phyloP scores from a whole-genome alignment of 441 rosid species.

The Pelargonium australe region DNA sequence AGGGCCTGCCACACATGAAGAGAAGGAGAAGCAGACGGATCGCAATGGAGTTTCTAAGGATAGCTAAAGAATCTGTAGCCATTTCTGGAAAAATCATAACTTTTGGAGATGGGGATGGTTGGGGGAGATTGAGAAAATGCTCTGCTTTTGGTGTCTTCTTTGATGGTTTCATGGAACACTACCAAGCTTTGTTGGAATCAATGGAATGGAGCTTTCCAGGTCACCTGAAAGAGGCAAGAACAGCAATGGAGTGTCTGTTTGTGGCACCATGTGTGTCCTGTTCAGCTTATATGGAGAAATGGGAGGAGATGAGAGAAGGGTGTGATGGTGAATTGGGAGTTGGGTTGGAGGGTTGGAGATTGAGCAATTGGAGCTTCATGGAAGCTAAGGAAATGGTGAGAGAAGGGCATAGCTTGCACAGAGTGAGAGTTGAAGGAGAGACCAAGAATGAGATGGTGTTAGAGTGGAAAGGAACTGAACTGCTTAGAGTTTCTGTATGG shows the following conservation, averaged over 20 bases:
- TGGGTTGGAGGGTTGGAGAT: constrained; percentile 15
- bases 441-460: constrained; percentile 27
- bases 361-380: constrained; percentile 19
- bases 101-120: constrained; percentile 25
- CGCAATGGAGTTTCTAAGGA: constrained; percentile 23
- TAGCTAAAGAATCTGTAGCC: constrained; percentile 19
- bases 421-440: constrained; percentile 23
- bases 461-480: constrained; percentile 25
- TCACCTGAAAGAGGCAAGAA: constrained; percentile 29
- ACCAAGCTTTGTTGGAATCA: constrained; percentile 30
- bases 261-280: constrained; percentile 28
- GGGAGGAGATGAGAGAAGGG: constrained; percentile 23
- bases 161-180: constrained; percentile 22
- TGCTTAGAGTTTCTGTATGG: constrained; percentile 32
- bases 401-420: constrained; percentile 22
- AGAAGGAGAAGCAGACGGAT: constrained; percentile 28
- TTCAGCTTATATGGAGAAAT: constrained; percentile 17
- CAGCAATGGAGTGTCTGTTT: constrained; percentile 38
- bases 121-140: constrained; percentile 12
- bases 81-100: constrained; percentile 6
- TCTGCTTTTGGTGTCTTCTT: constrained; percentile 28
- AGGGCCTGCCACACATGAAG: constrained; percentile 36
- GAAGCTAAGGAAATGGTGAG: constrained; percentile 31
- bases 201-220: constrained; percentile 26
- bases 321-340: background rate